Percentiles rank a stretch among this genome's conserved stretches.
Evolutionary conservation across 768 basidiomycete species (phyloP).

Genomic region (Panaeolus papilionaceus): DNA sequence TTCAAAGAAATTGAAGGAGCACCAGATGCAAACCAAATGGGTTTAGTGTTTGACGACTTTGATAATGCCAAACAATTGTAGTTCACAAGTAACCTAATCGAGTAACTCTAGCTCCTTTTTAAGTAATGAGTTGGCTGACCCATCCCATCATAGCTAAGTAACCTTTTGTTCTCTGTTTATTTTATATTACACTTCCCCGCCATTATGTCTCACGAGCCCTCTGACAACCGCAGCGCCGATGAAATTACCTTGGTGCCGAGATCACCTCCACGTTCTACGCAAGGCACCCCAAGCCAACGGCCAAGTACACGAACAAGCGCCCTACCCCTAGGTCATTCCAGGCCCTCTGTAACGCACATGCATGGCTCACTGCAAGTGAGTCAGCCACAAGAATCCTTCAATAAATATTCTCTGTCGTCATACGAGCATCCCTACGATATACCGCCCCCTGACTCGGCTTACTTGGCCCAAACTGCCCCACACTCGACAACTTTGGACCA

Average conservation of each 20-base stretch:
- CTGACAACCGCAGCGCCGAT: not conserved
- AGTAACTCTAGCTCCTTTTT: slow-evolving; percentile 7
- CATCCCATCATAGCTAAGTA: not conserved
- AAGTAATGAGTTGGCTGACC: not conserved
- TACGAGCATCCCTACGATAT: slow-evolving; percentile 71
- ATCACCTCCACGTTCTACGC: not conserved
- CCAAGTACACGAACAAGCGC: slow-evolving; percentile 6
- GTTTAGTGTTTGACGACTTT: slow-evolving; percentile 55
- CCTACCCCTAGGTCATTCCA: slow-evolving; percentile 3
- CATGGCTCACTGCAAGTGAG: not conserved
- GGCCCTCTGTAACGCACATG: not conserved
- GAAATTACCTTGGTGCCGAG: not conserved
- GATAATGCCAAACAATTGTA: not conserved
- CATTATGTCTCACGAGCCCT: not conserved
- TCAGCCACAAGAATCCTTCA: slow-evolving; percentile 31
- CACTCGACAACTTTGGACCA: not conserved
- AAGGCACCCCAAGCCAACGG: not conserved
- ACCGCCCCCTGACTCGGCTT: slow-evolving; percentile 52
- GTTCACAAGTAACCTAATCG: not conserved
- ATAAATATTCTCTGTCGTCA: slow-evolving; percentile 57
- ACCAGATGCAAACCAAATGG: slow-evolving; percentile 52
- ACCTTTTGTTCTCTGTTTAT: not conserved
- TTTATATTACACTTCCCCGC: not conserved
- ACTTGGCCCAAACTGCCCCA: slow-evolving; percentile 32
- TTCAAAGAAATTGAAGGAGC: slow-evolving; percentile 64